phyloP scores from a whole-genome alignment of 202 grass and related monocot species.

The Miscanthus sacchariflorus region DNA sequence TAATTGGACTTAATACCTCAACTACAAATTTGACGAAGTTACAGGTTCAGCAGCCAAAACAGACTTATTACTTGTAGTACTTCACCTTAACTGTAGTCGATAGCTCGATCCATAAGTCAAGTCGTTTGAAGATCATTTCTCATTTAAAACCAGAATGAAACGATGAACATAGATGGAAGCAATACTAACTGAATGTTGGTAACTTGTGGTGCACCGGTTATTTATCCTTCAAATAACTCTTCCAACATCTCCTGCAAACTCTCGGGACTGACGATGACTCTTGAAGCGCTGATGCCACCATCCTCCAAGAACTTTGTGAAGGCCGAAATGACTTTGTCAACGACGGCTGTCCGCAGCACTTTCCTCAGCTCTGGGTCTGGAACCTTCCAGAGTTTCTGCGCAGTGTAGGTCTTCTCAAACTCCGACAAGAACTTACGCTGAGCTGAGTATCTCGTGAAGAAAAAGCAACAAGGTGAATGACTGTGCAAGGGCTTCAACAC shows the following conservation, averaged over 20 bases:
- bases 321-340: not conserved
- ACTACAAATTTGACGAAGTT: no score
- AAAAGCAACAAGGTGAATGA: not conserved
- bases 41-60: no score
- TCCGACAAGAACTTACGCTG: not conserved
- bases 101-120: not conserved
- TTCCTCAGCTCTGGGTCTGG: slow-evolving; percentile 5
- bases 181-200: not conserved
- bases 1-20: no score
- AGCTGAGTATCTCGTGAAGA: not conserved
- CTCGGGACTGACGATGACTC: not conserved
- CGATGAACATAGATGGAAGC: not conserved
- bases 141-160: not conserved
- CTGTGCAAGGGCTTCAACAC: not conserved
- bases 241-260: not conserved
- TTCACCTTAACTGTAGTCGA: no score
- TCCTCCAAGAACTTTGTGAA: slow-evolving; percentile 3
- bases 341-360: not conserved
- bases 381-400: slow-evolving; percentile 32
- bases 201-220: not conserved
- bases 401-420: not conserved
- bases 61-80: no score
- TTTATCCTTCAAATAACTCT: not conserved
- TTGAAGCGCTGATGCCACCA: not conserved
- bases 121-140: not conserved